Evolutionary conservation across 2,329 filamentous ascomycete species (phyloP).

Genomic region (Rhynchosporium secalis): DNA sequence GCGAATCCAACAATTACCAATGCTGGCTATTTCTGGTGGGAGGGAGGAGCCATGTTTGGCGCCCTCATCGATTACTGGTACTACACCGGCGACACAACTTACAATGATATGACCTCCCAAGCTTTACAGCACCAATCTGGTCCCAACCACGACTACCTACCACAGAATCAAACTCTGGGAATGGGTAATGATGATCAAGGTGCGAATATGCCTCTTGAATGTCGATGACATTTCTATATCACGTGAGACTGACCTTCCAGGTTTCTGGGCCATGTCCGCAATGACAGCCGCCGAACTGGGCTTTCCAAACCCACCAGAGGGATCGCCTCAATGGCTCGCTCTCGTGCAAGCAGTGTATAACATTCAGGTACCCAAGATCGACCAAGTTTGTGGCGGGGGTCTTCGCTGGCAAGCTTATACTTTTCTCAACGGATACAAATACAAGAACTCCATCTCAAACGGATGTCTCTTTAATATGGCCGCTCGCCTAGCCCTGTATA

Average conservation of each 20-base stretch:
- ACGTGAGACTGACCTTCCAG: constrained; percentile 22
- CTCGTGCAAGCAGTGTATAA: constrained; percentile 80
- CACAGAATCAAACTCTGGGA: constrained; percentile 60
- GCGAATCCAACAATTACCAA: constrained; percentile 16
- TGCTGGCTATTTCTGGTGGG: constrained; percentile 35
- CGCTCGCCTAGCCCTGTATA: constrained; percentile 71
- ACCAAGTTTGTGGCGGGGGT: constrained; percentile 67
- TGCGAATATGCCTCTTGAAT: constrained; percentile 44
- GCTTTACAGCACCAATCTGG: constrained; percentile 74
- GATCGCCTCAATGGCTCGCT: constrained; percentile 64
- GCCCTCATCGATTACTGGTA: constrained; percentile 79
- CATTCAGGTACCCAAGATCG: constrained; percentile 72
- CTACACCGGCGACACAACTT: constrained; percentile 70
- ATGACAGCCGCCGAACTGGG: constrained; percentile 69
- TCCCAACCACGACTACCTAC: constrained; percentile 71
- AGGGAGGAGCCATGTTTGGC: constrained; percentile 53
- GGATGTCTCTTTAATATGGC: constrained; percentile 61
- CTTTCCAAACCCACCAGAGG: constrained; percentile 54
- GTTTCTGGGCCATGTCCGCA: constrained; percentile 69
- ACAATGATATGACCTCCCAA: constrained; percentile 54
- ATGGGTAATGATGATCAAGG: constrained; percentile 63
- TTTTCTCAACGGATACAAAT: constrained; percentile 78
- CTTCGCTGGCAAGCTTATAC: constrained; percentile 81
- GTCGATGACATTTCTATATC: not conserved
- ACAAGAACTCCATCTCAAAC: constrained; percentile 67